These are phyloP conservation scores for Bolboschoenoplectus hybrid DNA, from an alignment of 202 grass and related monocot species.

Conservation along the genomic window DNA sequence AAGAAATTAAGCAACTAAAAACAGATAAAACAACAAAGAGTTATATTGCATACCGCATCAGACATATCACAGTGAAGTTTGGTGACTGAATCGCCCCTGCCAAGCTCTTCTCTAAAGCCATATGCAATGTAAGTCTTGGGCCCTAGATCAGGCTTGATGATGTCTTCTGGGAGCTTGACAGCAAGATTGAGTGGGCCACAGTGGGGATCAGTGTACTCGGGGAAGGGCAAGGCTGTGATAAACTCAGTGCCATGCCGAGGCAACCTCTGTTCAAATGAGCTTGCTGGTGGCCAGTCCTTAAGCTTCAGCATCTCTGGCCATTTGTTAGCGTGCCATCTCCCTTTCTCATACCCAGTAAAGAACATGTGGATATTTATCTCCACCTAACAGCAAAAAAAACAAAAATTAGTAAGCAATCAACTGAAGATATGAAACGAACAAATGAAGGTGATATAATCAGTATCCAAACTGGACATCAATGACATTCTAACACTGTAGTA, in stretches of 20 bases:
- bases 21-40: not conserved
- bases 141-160: slow-evolving; percentile 67
- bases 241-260: slow-evolving; percentile 82
- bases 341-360: slow-evolving; percentile 60
- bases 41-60: slow-evolving; percentile 64
- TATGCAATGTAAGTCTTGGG: slow-evolving; percentile 84
- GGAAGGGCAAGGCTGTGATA: slow-evolving; percentile 79
- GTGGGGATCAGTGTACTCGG: slow-evolving; percentile 75
- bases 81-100: slow-evolving; percentile 87
- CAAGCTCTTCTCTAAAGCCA: slow-evolving; percentile 66
- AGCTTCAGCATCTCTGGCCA: slow-evolving; percentile 92
- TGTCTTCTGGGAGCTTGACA: slow-evolving; percentile 57
- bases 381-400: slow-evolving; percentile 43
- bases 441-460: not conserved
- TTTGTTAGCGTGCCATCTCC: slow-evolving; percentile 43
- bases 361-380: slow-evolving; percentile 81
- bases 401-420: not conserved
- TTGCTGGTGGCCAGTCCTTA: slow-evolving; percentile 81
- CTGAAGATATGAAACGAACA: not conserved
- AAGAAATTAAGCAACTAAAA: slow-evolving; percentile 20
- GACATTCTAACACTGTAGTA: not conserved
- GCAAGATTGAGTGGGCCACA: slow-evolving; percentile 76
- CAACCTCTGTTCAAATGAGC: slow-evolving; percentile 70
- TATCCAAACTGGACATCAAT: not conserved
- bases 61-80: slow-evolving; percentile 93